Percentiles rank a stretch among this genome's conserved stretches.
Evolutionary conservation across 768 basidiomycete genomes (phyloP).

Genomic region (Xerocomellus amylosporus): DNA sequence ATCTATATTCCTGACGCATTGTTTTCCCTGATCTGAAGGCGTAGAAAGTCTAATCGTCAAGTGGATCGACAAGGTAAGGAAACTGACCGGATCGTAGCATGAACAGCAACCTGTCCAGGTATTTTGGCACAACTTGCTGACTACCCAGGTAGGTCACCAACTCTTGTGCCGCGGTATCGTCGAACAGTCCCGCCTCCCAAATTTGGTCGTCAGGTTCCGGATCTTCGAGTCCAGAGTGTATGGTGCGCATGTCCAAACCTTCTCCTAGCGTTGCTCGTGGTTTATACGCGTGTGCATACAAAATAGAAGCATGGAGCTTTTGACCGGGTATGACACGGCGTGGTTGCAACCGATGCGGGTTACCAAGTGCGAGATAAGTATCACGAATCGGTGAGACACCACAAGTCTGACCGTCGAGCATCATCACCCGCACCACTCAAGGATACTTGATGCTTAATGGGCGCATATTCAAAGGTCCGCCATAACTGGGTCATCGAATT

Average conservation of each 20-base stretch:
- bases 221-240: not conserved
- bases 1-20: constrained; percentile 15
- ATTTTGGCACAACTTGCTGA: constrained; percentile 16
- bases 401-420: constrained; percentile 13
- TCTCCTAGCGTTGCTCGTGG: constrained; percentile 20
- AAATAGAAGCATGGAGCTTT: constrained; percentile 25
- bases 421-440: constrained; percentile 18
- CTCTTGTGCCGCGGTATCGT: constrained; percentile 14
- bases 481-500: constrained; percentile 20
- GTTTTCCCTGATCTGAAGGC: constrained; percentile 17
- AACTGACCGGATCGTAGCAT: constrained; percentile 22
- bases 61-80: not conserved
- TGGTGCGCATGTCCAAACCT: constrained; percentile 22
- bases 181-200: constrained; percentile 25
- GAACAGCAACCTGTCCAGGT: constrained; percentile 19
- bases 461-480: constrained; percentile 18
- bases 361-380: constrained; percentile 1
- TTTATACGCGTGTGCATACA: constrained; percentile 20
- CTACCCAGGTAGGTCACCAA: constrained; percentile 10
- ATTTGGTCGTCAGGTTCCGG: constrained; percentile 2
- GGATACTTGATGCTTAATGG: constrained; percentile 24
- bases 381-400: not conserved
- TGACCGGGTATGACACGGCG: constrained; percentile 29
- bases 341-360: constrained; percentile 16
- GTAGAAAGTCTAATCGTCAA: not conserved